Conservation (phyloP, 768 basidiomycete species). For the Pleurotus ostreatus region DNA sequence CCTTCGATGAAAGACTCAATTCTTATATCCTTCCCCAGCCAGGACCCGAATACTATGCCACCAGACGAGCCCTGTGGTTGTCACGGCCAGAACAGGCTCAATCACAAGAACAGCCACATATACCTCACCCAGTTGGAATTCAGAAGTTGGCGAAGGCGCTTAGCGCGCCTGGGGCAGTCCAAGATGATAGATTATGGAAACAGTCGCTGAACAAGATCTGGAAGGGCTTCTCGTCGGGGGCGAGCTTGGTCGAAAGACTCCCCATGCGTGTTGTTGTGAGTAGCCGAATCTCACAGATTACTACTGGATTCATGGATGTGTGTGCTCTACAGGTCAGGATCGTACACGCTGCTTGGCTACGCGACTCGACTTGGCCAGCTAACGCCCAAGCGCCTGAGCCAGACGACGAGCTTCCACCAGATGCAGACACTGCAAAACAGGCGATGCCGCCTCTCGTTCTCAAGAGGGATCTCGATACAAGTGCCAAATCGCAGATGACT, state of each 20-base stretch:
- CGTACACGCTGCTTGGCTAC: slow-evolving; percentile 70
- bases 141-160: slow-evolving; percentile 51
- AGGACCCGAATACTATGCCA: slow-evolving; percentile 61
- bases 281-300: slow-evolving; percentile 11
- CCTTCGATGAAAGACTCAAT: slow-evolving; percentile 38
- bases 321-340: slow-evolving; percentile 56
- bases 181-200: slow-evolving; percentile 52
- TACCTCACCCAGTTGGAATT: slow-evolving; percentile 23
- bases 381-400: slow-evolving; percentile 57
- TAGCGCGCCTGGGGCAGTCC: slow-evolving; percentile 37
- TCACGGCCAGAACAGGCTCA: slow-evolving; percentile 18
- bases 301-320: slow-evolving; percentile 13
- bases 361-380: slow-evolving; percentile 70
- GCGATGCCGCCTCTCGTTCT: background rate
- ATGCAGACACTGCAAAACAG: background rate
- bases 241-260: slow-evolving; percentile 51
- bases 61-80: slow-evolving; percentile 63
- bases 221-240: slow-evolving; percentile 58
- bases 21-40: slow-evolving; percentile 47
- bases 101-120: slow-evolving; percentile 15
- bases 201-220: slow-evolving; percentile 58
- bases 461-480: background rate
- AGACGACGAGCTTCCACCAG: slow-evolving; percentile 40
- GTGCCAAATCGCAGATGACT: background rate
- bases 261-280: slow-evolving; percentile 64